phyloP scores from a whole-genome alignment of 1,284 basidiomycete species.

The Rhodotorula glutinis region DNA sequence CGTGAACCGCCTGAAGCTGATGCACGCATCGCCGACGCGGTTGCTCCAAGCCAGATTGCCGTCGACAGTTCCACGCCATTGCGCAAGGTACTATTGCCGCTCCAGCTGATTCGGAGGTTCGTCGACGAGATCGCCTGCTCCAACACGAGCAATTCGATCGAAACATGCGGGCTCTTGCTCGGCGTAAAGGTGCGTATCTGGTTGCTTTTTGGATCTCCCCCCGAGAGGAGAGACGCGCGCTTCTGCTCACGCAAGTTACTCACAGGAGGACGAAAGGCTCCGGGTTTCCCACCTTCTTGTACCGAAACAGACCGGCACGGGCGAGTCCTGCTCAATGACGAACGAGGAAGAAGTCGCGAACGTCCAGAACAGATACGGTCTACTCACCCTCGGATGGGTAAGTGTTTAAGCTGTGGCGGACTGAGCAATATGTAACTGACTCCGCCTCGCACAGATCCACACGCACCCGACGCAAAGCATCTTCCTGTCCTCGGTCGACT shows the following conservation, averaged over 20 bases:
- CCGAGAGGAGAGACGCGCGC: no score
- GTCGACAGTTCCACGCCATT: slow-evolving; percentile 19
- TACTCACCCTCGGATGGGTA: slow-evolving; percentile 80
- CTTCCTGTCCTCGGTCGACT: slow-evolving; percentile 73
- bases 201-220: not conserved
- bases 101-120: slow-evolving; percentile 10
- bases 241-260: no score
- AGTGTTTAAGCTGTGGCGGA: not conserved
- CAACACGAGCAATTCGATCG: slow-evolving; percentile 61
- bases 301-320: slow-evolving; percentile 76
- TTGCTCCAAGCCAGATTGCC: not conserved
- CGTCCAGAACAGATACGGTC: slow-evolving; percentile 69
- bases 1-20: no score
- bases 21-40: not conserved
- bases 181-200: slow-evolving; percentile 49
- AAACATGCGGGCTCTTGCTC: slow-evolving; percentile 65
- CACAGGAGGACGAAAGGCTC: slow-evolving; percentile 46
- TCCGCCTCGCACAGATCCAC: slow-evolving; percentile 62
- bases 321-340: slow-evolving; percentile 82
- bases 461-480: slow-evolving; percentile 87
- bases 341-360: slow-evolving; percentile 79
- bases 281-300: slow-evolving; percentile 72
- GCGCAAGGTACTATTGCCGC: slow-evolving; percentile 21
- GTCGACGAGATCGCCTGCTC: slow-evolving; percentile 54
- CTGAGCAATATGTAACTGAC: not conserved